Evolutionary conservation across 352 stramenopile species (phyloP), one percentile per base, ranked within the genome.

Genomic region (Phytophthora tubulina): DNA sequence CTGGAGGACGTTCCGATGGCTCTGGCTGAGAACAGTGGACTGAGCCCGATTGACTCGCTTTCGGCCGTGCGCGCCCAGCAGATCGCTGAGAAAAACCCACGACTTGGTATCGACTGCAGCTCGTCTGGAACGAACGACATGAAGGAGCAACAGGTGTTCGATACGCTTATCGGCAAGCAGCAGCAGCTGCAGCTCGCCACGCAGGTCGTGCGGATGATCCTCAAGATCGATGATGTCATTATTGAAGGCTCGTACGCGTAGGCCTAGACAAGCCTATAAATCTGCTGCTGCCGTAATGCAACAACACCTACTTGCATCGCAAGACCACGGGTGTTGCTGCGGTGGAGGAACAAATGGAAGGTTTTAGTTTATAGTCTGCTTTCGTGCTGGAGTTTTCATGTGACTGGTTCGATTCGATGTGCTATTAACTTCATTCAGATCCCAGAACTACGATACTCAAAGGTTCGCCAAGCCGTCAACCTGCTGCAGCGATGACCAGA

Each of bases 161-260:
- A 99, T 84, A 99, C 98, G 50, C 86, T 99, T 15, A 99, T 99
- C 82, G 97, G 97, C 74, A 99, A 99, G 89, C 97, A 99, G 86
- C 97, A 99, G 82, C 98, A 99, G 88, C 83, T 99, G 48, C 95
- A 99, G 80, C 82, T 99, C 36, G 98, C 98, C 38, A 99, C 98
- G 48, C 98, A 99, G 85, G 96, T 99, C 46, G 98, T 99, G 75
- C 99, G 99, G 79, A 99, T 99, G 97, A 99, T 99, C 78, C 91
- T 99, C 63, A 99, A 99, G 92, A 99, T 99, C 74, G 98, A 99
- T 83, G 98, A 99, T 88, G 97, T 99, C 33, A 99, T 99, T 85
- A 91, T 98, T 70, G 85, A 98, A 73, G 96, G 95, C 70, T 84
- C 81, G 54, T 98, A 98, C 76, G 78, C 85, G 68, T 97, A 93